These are phyloP conservation scores for Salix exigua DNA, from an alignment of 345 rosid species.

Conservation along the genomic window DNA sequence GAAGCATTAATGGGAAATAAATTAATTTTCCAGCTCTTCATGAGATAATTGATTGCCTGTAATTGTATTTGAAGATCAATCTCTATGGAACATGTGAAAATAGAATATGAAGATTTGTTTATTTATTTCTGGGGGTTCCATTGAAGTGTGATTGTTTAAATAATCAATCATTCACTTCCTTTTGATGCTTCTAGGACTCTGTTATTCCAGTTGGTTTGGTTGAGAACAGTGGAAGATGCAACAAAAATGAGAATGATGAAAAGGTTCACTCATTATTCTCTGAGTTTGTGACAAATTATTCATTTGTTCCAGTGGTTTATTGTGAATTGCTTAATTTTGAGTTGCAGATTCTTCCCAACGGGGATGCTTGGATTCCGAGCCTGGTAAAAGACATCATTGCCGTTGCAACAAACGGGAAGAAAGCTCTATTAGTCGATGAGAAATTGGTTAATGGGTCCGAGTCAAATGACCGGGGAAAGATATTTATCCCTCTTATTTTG, in stretches of 20 bases:
- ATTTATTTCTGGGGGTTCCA: not conserved
- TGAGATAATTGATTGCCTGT: not conserved
- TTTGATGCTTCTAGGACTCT: slow-evolving; percentile 42
- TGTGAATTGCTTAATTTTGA: not conserved
- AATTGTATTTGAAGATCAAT: not conserved
- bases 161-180: not conserved
- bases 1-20: not conserved
- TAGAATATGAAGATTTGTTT: not conserved
- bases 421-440: slow-evolving; percentile 55
- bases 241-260: slow-evolving; percentile 65
- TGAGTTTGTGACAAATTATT: not conserved
- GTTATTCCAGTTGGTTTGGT: slow-evolving; percentile 55
- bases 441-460: slow-evolving; percentile 73
- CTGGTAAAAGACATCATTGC: slow-evolving; percentile 57
- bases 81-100: not conserved
- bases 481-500: slow-evolving; percentile 53
- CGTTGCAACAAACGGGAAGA: slow-evolving; percentile 56
- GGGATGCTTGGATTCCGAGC: slow-evolving; percentile 65
- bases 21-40: not conserved
- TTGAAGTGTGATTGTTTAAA: not conserved
- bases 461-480: slow-evolving; percentile 61
- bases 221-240: slow-evolving; percentile 88
- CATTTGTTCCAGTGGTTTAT: not conserved
- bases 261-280: slow-evolving; percentile 42
- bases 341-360: slow-evolving; percentile 60